Base-by-base conservation (phyloP, 495 filamentous ascomycete species). In the Aspergillus homomorphus region DNA sequence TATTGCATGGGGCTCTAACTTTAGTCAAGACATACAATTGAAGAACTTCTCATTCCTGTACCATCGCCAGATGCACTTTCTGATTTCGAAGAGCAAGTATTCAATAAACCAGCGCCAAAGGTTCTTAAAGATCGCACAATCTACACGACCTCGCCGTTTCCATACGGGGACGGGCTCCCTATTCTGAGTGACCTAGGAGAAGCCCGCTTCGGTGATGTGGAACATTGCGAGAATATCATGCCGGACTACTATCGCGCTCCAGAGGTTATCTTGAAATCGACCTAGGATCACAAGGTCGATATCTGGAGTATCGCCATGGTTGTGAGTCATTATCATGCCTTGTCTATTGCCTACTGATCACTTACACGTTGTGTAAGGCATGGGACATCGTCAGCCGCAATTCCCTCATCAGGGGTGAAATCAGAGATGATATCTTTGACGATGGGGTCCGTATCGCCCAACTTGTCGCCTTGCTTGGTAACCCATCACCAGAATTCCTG, bases 221-320 rank as follows among this genome's bases (percentile, higher is more conserved):
- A 66, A 38, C 64, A 70, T 60, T 23, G 44, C 26, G 55, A 57
- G 3, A 54, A 53, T 52, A 62, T 65, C 44, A 62, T 65, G 62
- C 62, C 62, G 18, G 44, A 60, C 23, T 14, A n/a, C 26, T 60
- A 58, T 44, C 24, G 57, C 12, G 61, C 72, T 3, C 77, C 75
- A 10, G 75, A 78, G 56, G 61, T 76, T 0, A 68, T 76, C 33
- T 50, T 76, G 43, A 61, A 62, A 21, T 69, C 67, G 43, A 61
- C 54, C 22, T 80, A 73, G 77, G 61, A 61, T 57, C 64, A 56
- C 41, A 72, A 64, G 33, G 65, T 77, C 16, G 73, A 77, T 61
- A 73, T 77, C 24, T 78, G 76, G 75, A 66, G 51, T 22, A 53
- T 73, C 26, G 78, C 69, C 6, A 70, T 76, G 53, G 63, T 79